Evolutionary conservation across 163 green algal species (phyloP).

Genomic region (Scenedesmus sp.): DNA sequence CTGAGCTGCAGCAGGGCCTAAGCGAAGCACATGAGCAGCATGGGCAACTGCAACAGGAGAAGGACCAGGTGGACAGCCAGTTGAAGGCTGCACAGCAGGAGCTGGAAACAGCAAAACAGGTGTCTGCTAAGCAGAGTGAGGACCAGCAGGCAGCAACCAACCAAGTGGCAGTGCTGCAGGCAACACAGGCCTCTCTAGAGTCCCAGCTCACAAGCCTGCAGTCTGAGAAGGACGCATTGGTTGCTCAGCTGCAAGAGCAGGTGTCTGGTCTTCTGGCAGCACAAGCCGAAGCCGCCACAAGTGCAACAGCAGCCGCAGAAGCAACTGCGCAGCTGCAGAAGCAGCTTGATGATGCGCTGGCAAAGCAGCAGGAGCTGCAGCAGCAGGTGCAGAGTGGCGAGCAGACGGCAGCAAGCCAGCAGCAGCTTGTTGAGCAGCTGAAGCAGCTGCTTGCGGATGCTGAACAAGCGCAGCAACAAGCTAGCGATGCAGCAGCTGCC

Average conservation of each 20-base stretch:
- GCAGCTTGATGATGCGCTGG: not conserved
- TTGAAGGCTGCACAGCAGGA: not conserved
- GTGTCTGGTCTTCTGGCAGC: not conserved
- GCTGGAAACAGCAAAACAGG: not conserved
- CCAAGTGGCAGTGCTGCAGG: not conserved
- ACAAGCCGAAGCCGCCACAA: not conserved
- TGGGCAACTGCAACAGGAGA: not conserved
- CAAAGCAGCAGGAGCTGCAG: not conserved
- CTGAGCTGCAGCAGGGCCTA: slow-evolving; percentile 11
- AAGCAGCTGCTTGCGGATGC: not conserved
- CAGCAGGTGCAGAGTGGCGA: not conserved
- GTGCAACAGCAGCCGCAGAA: not conserved
- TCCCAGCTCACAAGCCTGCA: not conserved
- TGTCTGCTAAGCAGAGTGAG: not conserved
- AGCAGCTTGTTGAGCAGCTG: not conserved
- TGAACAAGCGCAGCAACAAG: not conserved
- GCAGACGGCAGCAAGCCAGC: not conserved
- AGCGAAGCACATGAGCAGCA: not conserved
- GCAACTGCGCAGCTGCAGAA: not conserved
- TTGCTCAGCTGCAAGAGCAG: not conserved
- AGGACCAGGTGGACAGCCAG: not conserved
- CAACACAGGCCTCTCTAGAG: not conserved
- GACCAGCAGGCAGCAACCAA: not conserved
- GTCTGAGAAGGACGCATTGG: not conserved
- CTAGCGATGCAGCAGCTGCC: not conserved